These are phyloP conservation scores for Chlamydomonas eustigma DNA, from an alignment of 139 green algal genomes.

Conservation along the genomic window DNA sequence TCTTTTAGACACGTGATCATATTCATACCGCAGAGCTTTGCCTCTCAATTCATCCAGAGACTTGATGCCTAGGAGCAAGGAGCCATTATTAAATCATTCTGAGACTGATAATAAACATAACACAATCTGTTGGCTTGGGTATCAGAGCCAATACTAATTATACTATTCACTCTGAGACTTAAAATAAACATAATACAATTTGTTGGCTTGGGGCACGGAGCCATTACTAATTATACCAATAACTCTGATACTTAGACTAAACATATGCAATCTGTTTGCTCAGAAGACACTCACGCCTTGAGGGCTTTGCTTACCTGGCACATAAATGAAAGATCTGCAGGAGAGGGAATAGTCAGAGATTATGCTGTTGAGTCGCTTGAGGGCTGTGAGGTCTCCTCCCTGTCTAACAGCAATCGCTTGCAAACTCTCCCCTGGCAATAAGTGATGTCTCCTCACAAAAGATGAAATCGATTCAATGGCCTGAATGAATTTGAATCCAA, in stretches of 20 bases:
- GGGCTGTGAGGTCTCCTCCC: not conserved
- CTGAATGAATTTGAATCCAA: no score
- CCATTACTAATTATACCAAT: no score
- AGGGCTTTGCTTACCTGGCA: conserved; percentile 7
- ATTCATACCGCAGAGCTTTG: not conserved
- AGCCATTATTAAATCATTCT: no score
- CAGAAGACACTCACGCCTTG: no score
- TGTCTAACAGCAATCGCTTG: not conserved
- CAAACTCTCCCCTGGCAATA: not conserved
- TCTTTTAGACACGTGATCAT: not conserved
- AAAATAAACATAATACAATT: no score
- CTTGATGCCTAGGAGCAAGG: not conserved
- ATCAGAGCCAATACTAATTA: no score
- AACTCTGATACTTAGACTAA: no score
- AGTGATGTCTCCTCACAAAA: not conserved
- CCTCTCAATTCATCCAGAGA: not conserved
- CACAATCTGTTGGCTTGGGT: no score
- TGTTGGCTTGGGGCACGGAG: no score
- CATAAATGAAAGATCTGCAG: not conserved
- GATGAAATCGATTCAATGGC: not conserved
- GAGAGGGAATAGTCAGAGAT: not conserved
- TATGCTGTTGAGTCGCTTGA: conserved; percentile 6
- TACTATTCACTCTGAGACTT: no score
- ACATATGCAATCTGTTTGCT: no score
- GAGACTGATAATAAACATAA: no score